Conservation (phyloP, 1,284 basidiomycete species). For the Trichosporon asahii region DNA sequence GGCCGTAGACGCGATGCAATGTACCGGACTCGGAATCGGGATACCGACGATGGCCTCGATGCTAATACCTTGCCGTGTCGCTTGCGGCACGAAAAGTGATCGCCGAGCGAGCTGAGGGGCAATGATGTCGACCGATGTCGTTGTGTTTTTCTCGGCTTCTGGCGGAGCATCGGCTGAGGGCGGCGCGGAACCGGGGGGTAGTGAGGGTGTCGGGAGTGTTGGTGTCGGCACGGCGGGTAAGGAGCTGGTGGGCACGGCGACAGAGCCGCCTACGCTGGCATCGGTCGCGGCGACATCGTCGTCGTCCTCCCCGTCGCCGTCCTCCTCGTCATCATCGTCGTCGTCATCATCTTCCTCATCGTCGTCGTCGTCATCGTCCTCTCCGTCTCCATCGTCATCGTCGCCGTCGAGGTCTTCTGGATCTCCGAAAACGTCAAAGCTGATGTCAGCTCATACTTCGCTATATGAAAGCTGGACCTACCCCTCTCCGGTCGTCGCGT, state of each 20-base stretch:
- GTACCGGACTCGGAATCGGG: slow-evolving; percentile 81
- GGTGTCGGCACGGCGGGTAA: slow-evolving; percentile 2
- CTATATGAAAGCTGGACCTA: background rate
- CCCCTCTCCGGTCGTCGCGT: slow-evolving; percentile 26
- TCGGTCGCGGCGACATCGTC: slow-evolving; percentile 17
- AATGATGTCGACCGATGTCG: slow-evolving; percentile 18
- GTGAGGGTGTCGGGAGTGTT: background rate
- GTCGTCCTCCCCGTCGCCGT: slow-evolving; percentile 25
- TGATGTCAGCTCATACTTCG: background rate
- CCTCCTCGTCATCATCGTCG: slow-evolving; percentile 31
- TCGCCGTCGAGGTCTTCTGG: slow-evolving; percentile 27
- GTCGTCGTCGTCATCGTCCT: slow-evolving; percentile 30
- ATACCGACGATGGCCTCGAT: slow-evolving; percentile 93
- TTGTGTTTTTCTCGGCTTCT: background rate
- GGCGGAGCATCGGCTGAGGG: slow-evolving; percentile 2
- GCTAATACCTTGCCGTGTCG: slow-evolving; percentile 51
- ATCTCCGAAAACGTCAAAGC: slow-evolving; percentile 21
- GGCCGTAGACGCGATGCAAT: slow-evolving; percentile 76
- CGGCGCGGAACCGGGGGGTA: slow-evolving; percentile 1
- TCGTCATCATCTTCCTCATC: slow-evolving; percentile 32
- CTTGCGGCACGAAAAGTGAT: slow-evolving; percentile 31
- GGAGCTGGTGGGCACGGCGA: slow-evolving; percentile 6
- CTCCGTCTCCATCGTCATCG: slow-evolving; percentile 31
- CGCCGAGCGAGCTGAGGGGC: slow-evolving; percentile 42
- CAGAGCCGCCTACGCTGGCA: slow-evolving; percentile 2